These are phyloP conservation scores for Arthroderma sp. DNA, from an alignment of 2,329 filamentous ascomycete species.

Conservation along the genomic window DNA sequence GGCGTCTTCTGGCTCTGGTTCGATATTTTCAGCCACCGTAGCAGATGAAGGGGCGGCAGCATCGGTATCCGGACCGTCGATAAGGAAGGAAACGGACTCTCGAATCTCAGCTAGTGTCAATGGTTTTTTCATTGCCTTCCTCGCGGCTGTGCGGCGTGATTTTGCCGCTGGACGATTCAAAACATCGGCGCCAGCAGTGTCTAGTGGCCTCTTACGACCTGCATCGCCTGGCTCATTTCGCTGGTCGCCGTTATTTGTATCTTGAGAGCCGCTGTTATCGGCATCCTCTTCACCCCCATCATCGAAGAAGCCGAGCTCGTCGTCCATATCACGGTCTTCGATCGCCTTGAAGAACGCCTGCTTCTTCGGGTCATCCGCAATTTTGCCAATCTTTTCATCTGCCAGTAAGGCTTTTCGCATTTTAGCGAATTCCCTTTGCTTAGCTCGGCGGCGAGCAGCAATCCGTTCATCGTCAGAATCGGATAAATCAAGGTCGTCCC, in stretches of 20 bases:
- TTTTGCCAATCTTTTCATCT: slow-evolving; percentile 81
- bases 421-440: slow-evolving; percentile 75
- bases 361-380: slow-evolving; percentile 78
- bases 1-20: slow-evolving; percentile 1
- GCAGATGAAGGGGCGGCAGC: slow-evolving; percentile 27
- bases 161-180: slow-evolving; percentile 45
- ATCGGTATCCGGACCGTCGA: slow-evolving; percentile 46
- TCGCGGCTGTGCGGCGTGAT: slow-evolving; percentile 46
- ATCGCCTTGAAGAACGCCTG: slow-evolving; percentile 82
- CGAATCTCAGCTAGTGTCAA: slow-evolving; percentile 67
- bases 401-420: slow-evolving; percentile 80
- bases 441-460: slow-evolving; percentile 63
- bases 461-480: slow-evolving; percentile 76
- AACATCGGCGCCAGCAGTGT: slow-evolving; percentile 28
- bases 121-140: slow-evolving; percentile 49
- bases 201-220: slow-evolving; percentile 20
- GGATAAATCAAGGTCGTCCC: slow-evolving; percentile 68
- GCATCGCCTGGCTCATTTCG: slow-evolving; percentile 12
- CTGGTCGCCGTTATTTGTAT: slow-evolving; percentile 3
- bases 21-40: neutral
- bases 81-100: slow-evolving; percentile 67
- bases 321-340: slow-evolving; percentile 60
- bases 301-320: slow-evolving; percentile 57
- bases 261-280: slow-evolving; percentile 5
- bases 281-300: slow-evolving; percentile 20